A percentile compares a stretch with the other conserved stretches of the same genome.
Evolutionary conservation across 495 filamentous ascomycete genomes (phyloP).

Genomic region (Lasiosphaeria ovina): DNA sequence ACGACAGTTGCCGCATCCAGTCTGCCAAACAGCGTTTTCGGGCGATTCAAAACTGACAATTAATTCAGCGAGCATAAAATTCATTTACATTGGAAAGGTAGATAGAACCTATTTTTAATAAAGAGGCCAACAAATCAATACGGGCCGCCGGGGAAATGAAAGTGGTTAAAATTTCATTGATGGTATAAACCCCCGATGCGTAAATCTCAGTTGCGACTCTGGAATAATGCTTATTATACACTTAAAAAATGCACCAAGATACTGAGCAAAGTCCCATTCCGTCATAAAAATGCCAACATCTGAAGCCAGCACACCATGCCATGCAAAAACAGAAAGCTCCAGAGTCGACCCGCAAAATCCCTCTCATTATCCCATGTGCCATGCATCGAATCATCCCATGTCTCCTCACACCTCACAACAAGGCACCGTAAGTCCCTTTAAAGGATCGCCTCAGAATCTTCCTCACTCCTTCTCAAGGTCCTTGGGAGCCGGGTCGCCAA

Average conservation of each 20-base stretch:
- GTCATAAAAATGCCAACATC: neutral
- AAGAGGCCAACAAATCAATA: too few relatives aligned
- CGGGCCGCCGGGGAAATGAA: too few relatives aligned
- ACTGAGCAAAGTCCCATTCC: neutral
- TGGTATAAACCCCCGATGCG: too few relatives aligned
- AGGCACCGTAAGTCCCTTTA: neutral
- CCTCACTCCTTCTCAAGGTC: slow-evolving; percentile 58
- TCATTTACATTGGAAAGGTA: too few relatives aligned
- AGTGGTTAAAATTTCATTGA: too few relatives aligned
- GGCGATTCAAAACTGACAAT: neutral
- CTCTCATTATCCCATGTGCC: neutral
- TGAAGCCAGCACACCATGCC: neutral
- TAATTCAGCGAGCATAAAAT: neutral
- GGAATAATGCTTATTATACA: too few relatives aligned
- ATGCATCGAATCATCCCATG: neutral
- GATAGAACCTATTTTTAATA: too few relatives aligned
- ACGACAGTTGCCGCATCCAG: neutral
- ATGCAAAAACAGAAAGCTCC: neutral
- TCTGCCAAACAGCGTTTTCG: neutral
- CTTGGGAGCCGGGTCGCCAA: slow-evolving; percentile 92
- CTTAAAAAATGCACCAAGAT: too few relatives aligned
- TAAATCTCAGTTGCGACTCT: too few relatives aligned
- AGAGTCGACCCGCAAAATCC: neutral
- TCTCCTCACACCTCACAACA: neutral
- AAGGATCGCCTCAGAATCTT: neutral